Base-by-base conservation (phyloP, 768 basidiomycete genomes). In the Ramaria sp. region DNA sequence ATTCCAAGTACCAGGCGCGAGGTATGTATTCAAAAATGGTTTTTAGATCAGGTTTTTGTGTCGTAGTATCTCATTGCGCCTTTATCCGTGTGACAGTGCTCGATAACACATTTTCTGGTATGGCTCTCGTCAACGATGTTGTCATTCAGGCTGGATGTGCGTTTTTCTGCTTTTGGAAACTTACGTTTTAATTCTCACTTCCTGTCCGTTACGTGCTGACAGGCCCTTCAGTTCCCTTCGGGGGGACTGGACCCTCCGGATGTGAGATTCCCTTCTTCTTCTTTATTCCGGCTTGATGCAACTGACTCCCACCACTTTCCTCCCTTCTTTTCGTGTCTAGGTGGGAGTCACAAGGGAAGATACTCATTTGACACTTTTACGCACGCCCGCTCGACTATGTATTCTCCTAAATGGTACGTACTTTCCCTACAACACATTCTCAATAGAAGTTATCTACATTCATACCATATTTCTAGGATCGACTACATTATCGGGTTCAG, bases 231-330 rank as follows among this genome's bases (percentile, higher is more conserved):
- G 60, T 79, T 47, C 79, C 78, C 0, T 76, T 81, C 59, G 70
- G 72, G 13, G 78, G 79, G 1, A 69, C 78, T 3, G 82, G 83
- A 27, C 77, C 78, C 61, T 83, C 82, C 1, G 83, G 84, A 52
- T 75, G 83, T 84, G 63, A 58, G 80, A n/a, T n/a, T n/a, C n/a
- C n/a, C n/a, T n/a, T n/a, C n/a, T 34, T 8, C 9, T 34, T 34
- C 7, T 34, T 34, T 34, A 9, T 9, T 34, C 30, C 30, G 30
- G 32, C 18, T 24, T 41, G 24, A 48, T 9, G 12, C 4, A 24
- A 10, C 12, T 25, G 13, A 25, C 12, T 3, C 16, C 9, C 44
- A 48, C 37, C 30, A 20, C 36, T 25, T 27, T 48, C 16, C 25
- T 20, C 39, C n/a, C 30, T 15, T 78, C 24, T 38, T 82, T 61